phyloP scores from a whole-genome alignment of 768 basidiomycete genomes.

The Holtermannia corniformis region DNA sequence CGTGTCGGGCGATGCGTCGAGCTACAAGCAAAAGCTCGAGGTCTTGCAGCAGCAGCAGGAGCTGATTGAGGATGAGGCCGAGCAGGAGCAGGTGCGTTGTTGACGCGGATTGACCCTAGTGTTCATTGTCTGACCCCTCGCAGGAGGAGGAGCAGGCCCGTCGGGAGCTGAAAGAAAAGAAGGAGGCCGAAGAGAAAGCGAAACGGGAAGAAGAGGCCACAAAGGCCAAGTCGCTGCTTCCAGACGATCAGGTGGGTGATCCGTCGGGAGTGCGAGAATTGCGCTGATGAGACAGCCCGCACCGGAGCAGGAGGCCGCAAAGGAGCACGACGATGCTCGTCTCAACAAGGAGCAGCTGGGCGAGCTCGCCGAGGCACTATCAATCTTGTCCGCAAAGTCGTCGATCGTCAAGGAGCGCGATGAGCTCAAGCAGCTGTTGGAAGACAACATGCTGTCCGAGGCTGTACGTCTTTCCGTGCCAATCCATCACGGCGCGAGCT shows the following conservation, averaged over 20 bases:
- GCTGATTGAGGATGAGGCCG: conserved; percentile 97
- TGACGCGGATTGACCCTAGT: not conserved
- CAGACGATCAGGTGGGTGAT: conserved; percentile 72
- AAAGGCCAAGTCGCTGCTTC: conserved; percentile 69
- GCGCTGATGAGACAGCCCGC: conserved; percentile 37
- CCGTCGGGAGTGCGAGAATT: too few species aligned
- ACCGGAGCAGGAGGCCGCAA: conserved; percentile 14
- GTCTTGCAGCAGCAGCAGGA: conserved; percentile 97
- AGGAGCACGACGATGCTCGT: conserved; percentile 54
- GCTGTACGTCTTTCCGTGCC: conserved; percentile 49
- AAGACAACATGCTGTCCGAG: conserved; percentile 81
- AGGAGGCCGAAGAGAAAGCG: conserved; percentile 61
- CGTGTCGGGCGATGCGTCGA: conserved; percentile 78
- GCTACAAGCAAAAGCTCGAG: conserved; percentile 96
- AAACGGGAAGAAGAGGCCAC: conserved; percentile 57
- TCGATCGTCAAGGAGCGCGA: conserved; percentile 91
- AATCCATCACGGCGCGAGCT: conserved; percentile 48
- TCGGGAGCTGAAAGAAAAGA: conserved; percentile 58
- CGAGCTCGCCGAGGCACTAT: conserved; percentile 83
- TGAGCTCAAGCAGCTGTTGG: conserved; percentile 82
- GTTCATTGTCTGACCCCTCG: not conserved
- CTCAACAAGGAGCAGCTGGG: conserved; percentile 96
- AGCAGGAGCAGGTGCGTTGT: conserved; percentile 66
- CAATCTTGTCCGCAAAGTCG: conserved; percentile 83
- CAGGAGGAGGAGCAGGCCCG: conserved; percentile 41